A percentile compares a stretch with the other conserved stretches of the same genome.
Evolutionary conservation across 2,329 filamentous ascomycete species (phyloP).

Genomic region (Aspergillus japonicus): DNA sequence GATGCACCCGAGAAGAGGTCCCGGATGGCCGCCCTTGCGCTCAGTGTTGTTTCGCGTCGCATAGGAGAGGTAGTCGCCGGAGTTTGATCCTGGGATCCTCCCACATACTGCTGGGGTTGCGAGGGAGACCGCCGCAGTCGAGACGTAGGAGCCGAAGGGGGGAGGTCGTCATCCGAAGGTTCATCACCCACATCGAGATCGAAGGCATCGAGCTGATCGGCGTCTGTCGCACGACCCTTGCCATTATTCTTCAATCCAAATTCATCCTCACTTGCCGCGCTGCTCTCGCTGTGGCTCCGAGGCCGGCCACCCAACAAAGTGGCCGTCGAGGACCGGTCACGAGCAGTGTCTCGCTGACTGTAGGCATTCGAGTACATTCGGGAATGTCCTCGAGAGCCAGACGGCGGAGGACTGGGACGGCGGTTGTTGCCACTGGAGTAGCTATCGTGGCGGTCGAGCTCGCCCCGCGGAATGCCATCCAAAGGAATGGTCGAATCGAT

Average conservation of each 20-base stretch:
- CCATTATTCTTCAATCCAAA: slow-evolving; percentile 42
- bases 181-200: slow-evolving; percentile 42
- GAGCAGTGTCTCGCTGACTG: slow-evolving; percentile 42
- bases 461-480: slow-evolving; percentile 46
- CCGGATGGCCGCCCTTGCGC: slow-evolving; percentile 72
- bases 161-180: slow-evolving; percentile 58
- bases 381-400: slow-evolving; percentile 40
- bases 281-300: slow-evolving; percentile 46
- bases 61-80: slow-evolving; percentile 29
- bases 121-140: slow-evolving; percentile 39
- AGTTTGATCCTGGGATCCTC: slow-evolving; percentile 17
- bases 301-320: slow-evolving; percentile 49
- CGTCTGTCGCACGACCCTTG: slow-evolving; percentile 38
- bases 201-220: slow-evolving; percentile 35
- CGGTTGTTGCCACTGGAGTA: slow-evolving; percentile 59
- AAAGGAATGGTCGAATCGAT: slow-evolving; percentile 60
- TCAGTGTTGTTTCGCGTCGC: slow-evolving; percentile 51
- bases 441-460: slow-evolving; percentile 42
- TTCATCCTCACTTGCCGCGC: slow-evolving; percentile 49
- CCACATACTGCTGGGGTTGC: slow-evolving; percentile 31
- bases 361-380: slow-evolving; percentile 54
- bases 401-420: slow-evolving; percentile 51
- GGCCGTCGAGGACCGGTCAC: slow-evolving; percentile 46
- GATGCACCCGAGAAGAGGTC: slow-evolving; percentile 72
- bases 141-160: slow-evolving; percentile 51